Evolutionary conservation across 1,139 yeast species (phyloP), one percentile per base, ranked within the genome.

Genomic region (Yamadazyma sp.): DNA sequence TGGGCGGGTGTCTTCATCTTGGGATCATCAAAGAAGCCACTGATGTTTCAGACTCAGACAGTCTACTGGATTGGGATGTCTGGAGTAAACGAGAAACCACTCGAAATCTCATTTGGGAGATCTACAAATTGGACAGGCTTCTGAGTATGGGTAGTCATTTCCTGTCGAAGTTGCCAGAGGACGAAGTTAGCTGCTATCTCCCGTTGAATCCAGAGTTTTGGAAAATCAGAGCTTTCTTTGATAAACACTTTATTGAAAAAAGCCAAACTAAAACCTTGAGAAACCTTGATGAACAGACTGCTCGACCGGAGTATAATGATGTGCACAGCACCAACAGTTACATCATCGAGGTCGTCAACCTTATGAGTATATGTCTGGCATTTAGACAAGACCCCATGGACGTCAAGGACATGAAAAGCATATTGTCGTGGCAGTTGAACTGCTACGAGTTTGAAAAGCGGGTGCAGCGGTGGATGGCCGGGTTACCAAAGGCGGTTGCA

Each of bases 41-140:
- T n/a, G n/a, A n/a, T n/a, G n/a, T n/a, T n/a, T n/a, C n/a, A n/a
- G n/a, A n/a, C n/a, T n/a, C n/a, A n/a, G n/a, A n/a, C n/a, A n/a
- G n/a, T 44, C 39, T 31, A 44, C 53, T 6, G 41, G 47, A 46
- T 4, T 47, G 49, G 49, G 39, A 47, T 14, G 40, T 42, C 18
- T 59, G 62, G 59, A 45, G 52, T 4, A 57, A 54, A 23, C 48
- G 47, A 25, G 62, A 59, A 30, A 41, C 46, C 3, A 35, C 54
- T 31, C 39, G 61, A n/a, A 46, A 56, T 18, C 37, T 59, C 10
- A 53, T 57, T 14, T 59, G 64, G 63, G 62, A 58, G 17, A 48
- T 59, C 17, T 58, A 55, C 31, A 47, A 52, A 18, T 46, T 59
- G 18, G 64, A 59, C 38, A 46, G 42, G 30, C 30, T 44, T 10